Conservation (phyloP, 306 rosid genomes). For the apple (Malus domestica) region DNA sequence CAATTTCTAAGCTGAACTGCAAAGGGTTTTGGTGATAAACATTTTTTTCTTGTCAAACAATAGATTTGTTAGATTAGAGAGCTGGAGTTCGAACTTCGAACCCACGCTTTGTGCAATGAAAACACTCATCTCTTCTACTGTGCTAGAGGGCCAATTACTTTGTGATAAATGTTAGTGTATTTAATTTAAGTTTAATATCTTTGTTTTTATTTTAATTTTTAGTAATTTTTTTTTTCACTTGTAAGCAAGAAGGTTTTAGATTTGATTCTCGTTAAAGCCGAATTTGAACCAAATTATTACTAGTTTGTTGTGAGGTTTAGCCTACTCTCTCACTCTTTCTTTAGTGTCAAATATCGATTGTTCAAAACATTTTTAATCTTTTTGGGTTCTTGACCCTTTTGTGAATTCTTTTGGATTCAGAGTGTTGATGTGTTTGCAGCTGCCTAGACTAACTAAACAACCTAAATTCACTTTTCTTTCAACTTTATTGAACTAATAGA, state of each 20-base stretch:
- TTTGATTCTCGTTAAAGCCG: fast-evolving
- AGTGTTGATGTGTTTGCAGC: not conserved
- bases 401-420: not conserved
- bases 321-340: fast-evolving
- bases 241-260: fast-evolving
- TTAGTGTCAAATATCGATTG: no score
- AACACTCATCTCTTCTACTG: no score
- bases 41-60: no score
- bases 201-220: not conserved
- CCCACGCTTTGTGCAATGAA: no score
- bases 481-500: not conserved
- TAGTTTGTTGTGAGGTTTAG: fast-evolving
- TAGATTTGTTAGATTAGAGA: no score
- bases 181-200: no score
- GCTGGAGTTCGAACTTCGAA: no score
- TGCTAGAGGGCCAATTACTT: no score
- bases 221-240: no score
- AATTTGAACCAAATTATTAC: no score
- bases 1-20: conserved; percentile 11
- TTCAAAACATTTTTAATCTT: no score
- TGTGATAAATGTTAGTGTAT: no score
- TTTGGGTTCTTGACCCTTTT: not conserved
- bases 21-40: not conserved
- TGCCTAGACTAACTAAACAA: not conserved
- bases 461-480: not conserved